phyloP scores from a whole-genome alignment of 768 basidiomycete genomes.

The Floccularia luteovirens region DNA sequence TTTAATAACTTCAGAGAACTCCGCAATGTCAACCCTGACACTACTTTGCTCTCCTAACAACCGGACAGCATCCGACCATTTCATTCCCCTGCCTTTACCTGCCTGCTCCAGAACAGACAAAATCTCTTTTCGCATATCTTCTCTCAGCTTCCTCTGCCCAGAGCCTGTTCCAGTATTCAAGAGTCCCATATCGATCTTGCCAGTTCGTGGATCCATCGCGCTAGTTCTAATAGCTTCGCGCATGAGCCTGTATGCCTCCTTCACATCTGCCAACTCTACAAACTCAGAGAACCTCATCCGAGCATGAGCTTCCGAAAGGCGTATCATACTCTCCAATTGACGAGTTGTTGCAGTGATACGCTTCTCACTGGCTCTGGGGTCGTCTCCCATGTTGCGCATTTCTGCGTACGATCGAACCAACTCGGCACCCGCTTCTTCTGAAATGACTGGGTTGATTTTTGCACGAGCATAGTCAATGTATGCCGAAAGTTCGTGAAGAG shows the following conservation, averaged over 20 bases:
- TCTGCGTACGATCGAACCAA: conserved; percentile 89
- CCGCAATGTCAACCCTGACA: conserved; percentile 67
- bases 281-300: conserved; percentile 89
- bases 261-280: conserved; percentile 83
- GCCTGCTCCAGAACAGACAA: conserved; percentile 53
- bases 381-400: conserved; percentile 87
- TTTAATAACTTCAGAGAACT: conserved; percentile 77
- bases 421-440: conserved; percentile 76
- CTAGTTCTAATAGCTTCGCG: conserved; percentile 91
- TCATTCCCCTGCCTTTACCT: conserved; percentile 52
- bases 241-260: conserved; percentile 92
- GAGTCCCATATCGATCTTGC: conserved; percentile 95
- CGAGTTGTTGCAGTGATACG: conserved; percentile 97
- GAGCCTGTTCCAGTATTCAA: conserved; percentile 90
- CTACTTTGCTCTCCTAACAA: conserved; percentile 79
- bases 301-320: conserved; percentile 93
- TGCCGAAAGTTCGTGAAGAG: conserved; percentile 82
- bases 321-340: conserved; percentile 95
- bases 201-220: conserved; percentile 93
- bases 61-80: conserved; percentile 80
- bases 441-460: conserved; percentile 79
- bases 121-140: conserved; percentile 86
- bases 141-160: conserved; percentile 77
- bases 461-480: conserved; percentile 93
- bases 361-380: conserved; percentile 82